Base-by-base conservation (phyloP, 2,329 filamentous ascomycete species). In the Sporothrix curviconia region DNA sequence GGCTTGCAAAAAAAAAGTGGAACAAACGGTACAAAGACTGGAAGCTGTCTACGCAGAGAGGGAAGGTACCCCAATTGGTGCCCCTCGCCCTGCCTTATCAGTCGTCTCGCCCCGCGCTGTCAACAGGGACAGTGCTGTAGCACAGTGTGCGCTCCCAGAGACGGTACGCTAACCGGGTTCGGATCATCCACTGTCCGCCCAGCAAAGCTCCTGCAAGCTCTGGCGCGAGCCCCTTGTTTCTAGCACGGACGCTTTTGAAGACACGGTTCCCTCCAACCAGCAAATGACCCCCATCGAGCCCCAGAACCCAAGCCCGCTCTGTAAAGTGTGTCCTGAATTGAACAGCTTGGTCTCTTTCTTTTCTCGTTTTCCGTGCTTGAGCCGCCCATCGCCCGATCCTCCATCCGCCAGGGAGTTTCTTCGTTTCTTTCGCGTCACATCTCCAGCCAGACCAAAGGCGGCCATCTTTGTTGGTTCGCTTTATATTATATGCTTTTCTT, bases 331-430 rank as follows among this genome's bases (percentile, higher is more conserved):
- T 39, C 15, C 4, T 17, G 54, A 58, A 49, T 56, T 59, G 55
- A 55, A 59, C 50, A 59, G 56, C 57, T 59, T 60, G 60, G 19
- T 50, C 54, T 56, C 50, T 47, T 46, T 58, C 17, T 7, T 7
- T 40, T 11, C n/a, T 30, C 30, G 49, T 30, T 28, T 17, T 25
- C 34, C 32, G n/a, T n/a, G n/a, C n/a, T n/a, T n/a, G n/a, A n/a
- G n/a, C n/a, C n/a, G n/a, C n/a, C n/a, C n/a, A n/a, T n/a, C 19
- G 28, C 7, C 8, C 9, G 40, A 19, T 14, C 30, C 22, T 22
- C 19, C 37, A 28, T 14, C 47, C 46, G 8, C 51, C 37, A 55
- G 43, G 50, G 50, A 43, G 50, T 24, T 22, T 28, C 25, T 32
- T 53, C 37, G 50, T 37, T 51, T 51, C 37, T 30, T 42, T 40